Evolutionary conservation across 805 yeast genomes (phyloP).

Genomic region (Kluyveromyces starmeri): DNA sequence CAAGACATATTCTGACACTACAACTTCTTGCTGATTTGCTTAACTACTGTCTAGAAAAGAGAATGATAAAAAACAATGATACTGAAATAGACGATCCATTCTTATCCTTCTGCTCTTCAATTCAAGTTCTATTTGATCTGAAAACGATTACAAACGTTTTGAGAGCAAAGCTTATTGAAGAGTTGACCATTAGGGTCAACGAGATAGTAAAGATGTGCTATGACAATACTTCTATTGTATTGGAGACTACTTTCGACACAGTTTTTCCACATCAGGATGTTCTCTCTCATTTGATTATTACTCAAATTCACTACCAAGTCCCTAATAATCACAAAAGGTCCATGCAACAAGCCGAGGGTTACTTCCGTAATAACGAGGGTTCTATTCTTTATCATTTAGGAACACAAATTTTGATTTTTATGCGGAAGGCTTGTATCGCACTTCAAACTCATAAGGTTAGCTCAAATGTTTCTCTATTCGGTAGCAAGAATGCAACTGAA

Average conservation of each 20-base stretch:
- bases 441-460: not conserved
- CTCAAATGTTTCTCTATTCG: not conserved
- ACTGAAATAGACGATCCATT: not conserved
- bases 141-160: not conserved
- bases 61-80: not conserved
- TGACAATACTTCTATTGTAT: not conserved
- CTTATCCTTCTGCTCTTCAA: not conserved
- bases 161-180: not conserved
- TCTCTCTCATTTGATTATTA: constrained; percentile 2
- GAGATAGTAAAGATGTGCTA: not conserved
- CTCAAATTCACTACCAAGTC: not conserved
- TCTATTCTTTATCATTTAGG: not conserved
- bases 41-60: not conserved
- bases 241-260: not conserved
- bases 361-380: not conserved
- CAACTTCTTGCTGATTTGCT: constrained; percentile 1
- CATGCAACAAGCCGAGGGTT: not conserved
- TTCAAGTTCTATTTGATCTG: not conserved
- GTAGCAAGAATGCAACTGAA: not conserved
- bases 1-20: constrained; percentile 1
- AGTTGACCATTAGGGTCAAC: not conserved
- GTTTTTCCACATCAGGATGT: not conserved
- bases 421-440: constrained; percentile 2
- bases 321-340: not conserved
- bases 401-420: not conserved